Conservation (phyloP, 2,329 filamentous ascomycete species). For the Davidsoniella neocaledoniae region DNA sequence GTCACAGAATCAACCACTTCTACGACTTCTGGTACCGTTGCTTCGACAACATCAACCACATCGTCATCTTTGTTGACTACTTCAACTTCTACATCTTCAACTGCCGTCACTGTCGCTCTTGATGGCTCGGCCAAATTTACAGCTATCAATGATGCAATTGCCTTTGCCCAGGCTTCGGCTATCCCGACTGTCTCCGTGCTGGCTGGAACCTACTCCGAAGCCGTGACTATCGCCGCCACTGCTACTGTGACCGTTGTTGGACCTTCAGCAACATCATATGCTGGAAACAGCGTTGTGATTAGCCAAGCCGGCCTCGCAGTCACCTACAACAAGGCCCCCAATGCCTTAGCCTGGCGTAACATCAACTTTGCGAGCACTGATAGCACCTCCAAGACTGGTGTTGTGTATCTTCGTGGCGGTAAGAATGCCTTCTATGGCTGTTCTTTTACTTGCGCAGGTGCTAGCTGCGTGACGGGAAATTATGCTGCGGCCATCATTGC, state of each 20-base stretch:
- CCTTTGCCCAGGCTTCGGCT: constrained; percentile 22
- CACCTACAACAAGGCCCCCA: constrained; percentile 19
- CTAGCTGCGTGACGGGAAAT: constrained; percentile 16
- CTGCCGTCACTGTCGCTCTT: constrained; percentile 25
- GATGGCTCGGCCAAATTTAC: constrained; percentile 29
- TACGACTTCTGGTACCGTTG: background rate
- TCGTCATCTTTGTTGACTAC: background rate
- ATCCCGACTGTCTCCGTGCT: constrained; percentile 27
- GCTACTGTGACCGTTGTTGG: constrained; percentile 26
- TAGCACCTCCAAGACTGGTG: constrained; percentile 16
- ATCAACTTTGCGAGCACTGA: constrained; percentile 23
- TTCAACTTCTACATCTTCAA: background rate
- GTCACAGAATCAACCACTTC: background rate
- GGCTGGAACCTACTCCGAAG: constrained; percentile 28
- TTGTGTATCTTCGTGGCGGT: constrained; percentile 20
- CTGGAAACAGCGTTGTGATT: constrained; percentile 23
- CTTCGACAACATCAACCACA: background rate
- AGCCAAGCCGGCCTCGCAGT: constrained; percentile 17
- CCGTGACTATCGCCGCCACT: constrained; percentile 23
- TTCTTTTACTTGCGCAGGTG: constrained; percentile 24
- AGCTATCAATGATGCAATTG: constrained; percentile 26
- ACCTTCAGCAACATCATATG: constrained; percentile 14
- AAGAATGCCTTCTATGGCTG: constrained; percentile 25
- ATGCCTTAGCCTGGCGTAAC: constrained; percentile 21
- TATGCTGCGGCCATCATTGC: constrained; percentile 23